phyloP scores from a whole-genome alignment of 2,329 filamentous ascomycete genomes.

The Colletotrichum higginsianum region DNA sequence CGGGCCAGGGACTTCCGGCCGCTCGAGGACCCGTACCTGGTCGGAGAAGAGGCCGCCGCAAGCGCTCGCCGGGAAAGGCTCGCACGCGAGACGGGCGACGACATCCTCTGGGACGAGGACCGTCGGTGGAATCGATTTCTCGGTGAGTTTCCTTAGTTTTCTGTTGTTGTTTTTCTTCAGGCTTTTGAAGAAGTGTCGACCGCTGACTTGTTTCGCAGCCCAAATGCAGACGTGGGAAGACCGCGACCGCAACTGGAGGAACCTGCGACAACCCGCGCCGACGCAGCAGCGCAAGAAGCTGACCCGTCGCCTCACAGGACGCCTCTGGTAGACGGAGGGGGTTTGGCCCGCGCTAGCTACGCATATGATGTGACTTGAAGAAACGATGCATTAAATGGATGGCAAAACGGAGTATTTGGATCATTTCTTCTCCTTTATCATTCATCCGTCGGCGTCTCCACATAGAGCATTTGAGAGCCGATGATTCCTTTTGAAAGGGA shows the following conservation, averaged over 20 bases:
- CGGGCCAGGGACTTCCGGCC: slow-evolving; percentile 55
- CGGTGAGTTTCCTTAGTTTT: slow-evolving; percentile 57
- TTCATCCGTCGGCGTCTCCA: slow-evolving; percentile 37
- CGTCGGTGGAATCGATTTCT: slow-evolving; percentile 74
- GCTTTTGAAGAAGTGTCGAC: too few relatives aligned
- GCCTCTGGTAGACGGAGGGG: slow-evolving; percentile 41
- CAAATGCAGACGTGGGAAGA: slow-evolving; percentile 67
- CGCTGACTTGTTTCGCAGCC: slow-evolving; percentile 51
- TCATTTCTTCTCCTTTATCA: background rate
- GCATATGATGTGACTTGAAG: slow-evolving; percentile 25
- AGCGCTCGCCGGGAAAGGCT: slow-evolving; percentile 70
- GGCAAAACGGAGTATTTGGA: slow-evolving; percentile 35
- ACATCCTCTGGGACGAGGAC: slow-evolving; percentile 70
- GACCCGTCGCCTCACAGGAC: slow-evolving; percentile 57
- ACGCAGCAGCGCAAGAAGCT: slow-evolving; percentile 54
- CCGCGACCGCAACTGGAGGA: slow-evolving; percentile 64
- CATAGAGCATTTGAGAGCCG: slow-evolving; percentile 35
- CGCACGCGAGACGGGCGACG: slow-evolving; percentile 68
- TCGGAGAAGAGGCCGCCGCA: slow-evolving; percentile 75
- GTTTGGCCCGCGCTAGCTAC: background rate
- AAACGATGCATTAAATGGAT: slow-evolving; percentile 35
- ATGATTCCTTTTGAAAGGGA: slow-evolving; percentile 26
- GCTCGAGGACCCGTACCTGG: slow-evolving; percentile 77
- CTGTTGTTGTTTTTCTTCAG: too few relatives aligned
- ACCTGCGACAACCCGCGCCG: slow-evolving; percentile 58